Conservation (phyloP, 345 rosid genomes). For the Eucalyptus sp. region DNA sequence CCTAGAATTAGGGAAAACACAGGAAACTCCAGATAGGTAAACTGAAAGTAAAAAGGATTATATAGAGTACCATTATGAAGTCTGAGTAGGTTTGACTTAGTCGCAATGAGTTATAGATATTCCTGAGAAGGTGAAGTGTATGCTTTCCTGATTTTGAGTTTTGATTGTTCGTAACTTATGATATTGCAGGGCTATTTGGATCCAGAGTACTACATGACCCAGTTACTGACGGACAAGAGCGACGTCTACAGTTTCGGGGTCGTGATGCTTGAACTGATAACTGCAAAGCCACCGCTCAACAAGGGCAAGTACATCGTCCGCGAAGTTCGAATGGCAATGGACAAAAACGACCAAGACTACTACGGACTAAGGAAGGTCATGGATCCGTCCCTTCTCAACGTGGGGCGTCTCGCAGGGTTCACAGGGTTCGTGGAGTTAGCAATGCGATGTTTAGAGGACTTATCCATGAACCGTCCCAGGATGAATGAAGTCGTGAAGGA, state of each 20-base stretch:
- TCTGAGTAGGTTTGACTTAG: background rate
- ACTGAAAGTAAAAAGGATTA: background rate
- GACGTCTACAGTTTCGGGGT: conserved; percentile 21
- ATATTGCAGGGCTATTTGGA: conserved; percentile 12
- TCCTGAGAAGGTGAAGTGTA: background rate
- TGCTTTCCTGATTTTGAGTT: background rate
- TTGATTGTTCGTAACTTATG: background rate
- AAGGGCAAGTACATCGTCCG: conserved; percentile 9
- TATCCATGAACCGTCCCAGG: conserved; percentile 7
- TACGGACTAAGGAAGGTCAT: background rate
- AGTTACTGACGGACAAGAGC: conserved; percentile 10
- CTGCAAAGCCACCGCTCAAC: conserved; percentile 9
- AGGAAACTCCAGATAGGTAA: background rate
- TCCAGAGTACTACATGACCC: conserved; percentile 18
- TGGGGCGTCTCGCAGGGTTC: conserved; percentile 6
- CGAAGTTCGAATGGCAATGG: background rate
- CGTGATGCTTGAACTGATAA: conserved; percentile 15
- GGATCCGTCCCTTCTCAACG: background rate
- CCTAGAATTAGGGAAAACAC: background rate
- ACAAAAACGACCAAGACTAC: background rate
- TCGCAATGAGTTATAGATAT: background rate
- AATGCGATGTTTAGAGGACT: conserved; percentile 11
- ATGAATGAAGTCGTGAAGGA: conserved; percentile 20
- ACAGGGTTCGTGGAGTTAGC: conserved; percentile 13
- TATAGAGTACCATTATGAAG: background rate